Conservation (phyloP, 75 land plant species). For the Selaginella tamariscina region DNA sequence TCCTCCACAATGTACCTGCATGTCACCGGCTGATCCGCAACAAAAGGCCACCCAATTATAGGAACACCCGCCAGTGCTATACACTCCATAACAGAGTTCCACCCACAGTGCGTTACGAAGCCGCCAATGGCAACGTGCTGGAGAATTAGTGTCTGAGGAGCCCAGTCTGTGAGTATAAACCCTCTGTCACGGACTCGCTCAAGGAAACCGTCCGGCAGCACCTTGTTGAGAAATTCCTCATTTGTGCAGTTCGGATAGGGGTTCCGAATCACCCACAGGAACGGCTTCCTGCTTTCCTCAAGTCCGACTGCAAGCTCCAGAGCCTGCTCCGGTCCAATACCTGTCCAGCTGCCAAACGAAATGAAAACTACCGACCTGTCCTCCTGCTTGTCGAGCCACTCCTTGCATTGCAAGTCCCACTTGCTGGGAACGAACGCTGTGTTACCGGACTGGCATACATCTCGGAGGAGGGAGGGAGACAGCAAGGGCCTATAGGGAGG, state of each 20-base stretch:
- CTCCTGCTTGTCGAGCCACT: neutral
- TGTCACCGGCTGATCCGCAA: slow-evolving; percentile 4
- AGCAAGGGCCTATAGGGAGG: slow-evolving; percentile 4
- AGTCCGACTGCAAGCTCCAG: neutral
- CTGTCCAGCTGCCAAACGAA: neutral
- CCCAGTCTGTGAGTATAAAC: neutral
- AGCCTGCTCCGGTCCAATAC: neutral
- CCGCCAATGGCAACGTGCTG: neutral
- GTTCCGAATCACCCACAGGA: neutral
- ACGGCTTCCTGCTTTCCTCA: neutral
- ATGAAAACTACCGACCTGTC: neutral
- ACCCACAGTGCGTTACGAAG: slow-evolving; percentile 1
- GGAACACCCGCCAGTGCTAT: neutral
- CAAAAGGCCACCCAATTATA: neutral
- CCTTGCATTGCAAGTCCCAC: slow-evolving; percentile 2
- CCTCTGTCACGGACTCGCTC: neutral
- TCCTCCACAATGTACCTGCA: neutral
- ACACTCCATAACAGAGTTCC: neutral
- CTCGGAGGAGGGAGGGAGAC: neutral
- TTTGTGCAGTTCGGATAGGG: neutral
- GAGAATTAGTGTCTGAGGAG: slow-evolving; percentile 1
- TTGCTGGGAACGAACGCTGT: neutral
- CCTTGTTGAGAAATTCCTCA: neutral
- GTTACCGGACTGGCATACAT: neutral
- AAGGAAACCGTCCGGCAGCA: neutral